These are phyloP conservation scores for Xylaria grammica DNA, from an alignment of 495 filamentous ascomycete species.

Conservation along the genomic window DNA sequence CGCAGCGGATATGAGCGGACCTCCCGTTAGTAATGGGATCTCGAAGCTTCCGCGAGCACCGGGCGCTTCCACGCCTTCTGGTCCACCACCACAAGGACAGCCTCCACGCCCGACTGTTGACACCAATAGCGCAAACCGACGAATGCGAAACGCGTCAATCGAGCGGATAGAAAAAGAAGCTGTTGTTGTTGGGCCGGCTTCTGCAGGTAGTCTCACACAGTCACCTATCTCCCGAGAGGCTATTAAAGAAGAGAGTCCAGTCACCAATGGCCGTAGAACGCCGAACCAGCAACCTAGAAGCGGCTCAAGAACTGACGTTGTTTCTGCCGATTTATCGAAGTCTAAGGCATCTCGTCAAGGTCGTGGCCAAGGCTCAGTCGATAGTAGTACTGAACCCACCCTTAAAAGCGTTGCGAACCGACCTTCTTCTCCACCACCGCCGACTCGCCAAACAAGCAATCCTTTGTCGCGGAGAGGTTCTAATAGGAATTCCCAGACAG, in stretches of 20 bases:
- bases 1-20: conserved; percentile 40
- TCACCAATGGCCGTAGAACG: conserved; percentile 64
- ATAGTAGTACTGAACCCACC: conserved; percentile 53
- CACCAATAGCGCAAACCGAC: conserved; percentile 30
- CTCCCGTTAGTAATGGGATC: conserved; percentile 43
- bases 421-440: conserved; percentile 58
- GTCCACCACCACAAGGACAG: conserved; percentile 86
- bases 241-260: conserved; percentile 52
- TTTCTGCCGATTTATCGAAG: conserved; percentile 37
- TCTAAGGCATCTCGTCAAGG: conserved; percentile 39
- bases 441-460: conserved; percentile 56
- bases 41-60: conserved; percentile 75
- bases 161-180: conserved; percentile 47
- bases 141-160: conserved; percentile 45
- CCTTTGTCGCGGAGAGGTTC: conserved; percentile 55
- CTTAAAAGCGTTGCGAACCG: conserved; percentile 49
- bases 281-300: conserved; percentile 55
- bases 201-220: conserved; percentile 47
- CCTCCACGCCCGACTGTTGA: conserved; percentile 69
- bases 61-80: conserved; percentile 72
- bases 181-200: conserved; percentile 31
- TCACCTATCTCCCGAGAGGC: conserved; percentile 62
- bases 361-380: conserved; percentile 55
- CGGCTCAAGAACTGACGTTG: conserved; percentile 36
- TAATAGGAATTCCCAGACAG: conserved; percentile 61